Evolutionary conservation across 371 early-diverging fungal species (phyloP).

Genomic region (Mortierella sp.): DNA sequence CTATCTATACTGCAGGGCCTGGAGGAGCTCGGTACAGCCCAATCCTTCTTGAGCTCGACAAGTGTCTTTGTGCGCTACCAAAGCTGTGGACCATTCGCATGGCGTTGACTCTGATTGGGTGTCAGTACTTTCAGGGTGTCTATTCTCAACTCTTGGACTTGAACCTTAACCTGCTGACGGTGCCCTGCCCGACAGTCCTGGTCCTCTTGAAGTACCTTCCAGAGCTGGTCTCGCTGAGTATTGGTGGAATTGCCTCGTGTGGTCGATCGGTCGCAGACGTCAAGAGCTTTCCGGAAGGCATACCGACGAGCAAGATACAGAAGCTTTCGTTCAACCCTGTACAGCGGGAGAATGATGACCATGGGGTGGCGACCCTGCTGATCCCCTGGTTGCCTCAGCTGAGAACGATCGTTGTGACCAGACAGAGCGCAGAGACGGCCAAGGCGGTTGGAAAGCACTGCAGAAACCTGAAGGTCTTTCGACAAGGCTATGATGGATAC

Average conservation of each 20-base stretch:
- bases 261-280: background rate
- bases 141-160: background rate
- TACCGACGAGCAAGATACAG: background rate
- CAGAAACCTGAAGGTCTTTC: background rate
- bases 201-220: background rate
- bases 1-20: background rate
- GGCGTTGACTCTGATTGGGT: background rate
- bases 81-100: background rate
- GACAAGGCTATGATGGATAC: background rate
- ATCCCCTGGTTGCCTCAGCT: background rate
- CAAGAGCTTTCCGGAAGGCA: background rate
- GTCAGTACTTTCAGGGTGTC: background rate
- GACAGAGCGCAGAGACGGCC: background rate
- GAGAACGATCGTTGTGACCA: background rate
- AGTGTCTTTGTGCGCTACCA: background rate
- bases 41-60: background rate
- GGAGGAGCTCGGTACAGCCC: background rate
- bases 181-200: background rate
- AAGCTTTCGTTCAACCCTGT: background rate
- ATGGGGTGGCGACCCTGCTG: background rate
- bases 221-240: background rate
- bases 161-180: background rate
- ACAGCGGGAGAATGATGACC: background rate
- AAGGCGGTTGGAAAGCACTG: background rate
- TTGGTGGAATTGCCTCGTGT: background rate